Evolutionary conservation across 805 yeast genomes (phyloP).

Genomic region (Metschnikowia orientalis): DNA sequence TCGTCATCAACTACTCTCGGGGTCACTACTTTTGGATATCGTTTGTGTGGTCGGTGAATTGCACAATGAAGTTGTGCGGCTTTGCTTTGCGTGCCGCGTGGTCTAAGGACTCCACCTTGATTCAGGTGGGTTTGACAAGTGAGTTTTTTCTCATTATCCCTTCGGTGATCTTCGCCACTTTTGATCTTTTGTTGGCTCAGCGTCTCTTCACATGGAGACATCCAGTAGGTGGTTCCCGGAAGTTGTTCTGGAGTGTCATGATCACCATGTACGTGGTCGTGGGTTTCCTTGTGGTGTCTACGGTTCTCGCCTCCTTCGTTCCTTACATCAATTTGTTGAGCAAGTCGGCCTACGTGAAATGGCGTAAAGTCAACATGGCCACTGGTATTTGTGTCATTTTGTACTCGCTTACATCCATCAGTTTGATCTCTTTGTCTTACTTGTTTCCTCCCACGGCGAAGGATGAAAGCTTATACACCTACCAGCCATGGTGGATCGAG

Average conservation of each 20-base stretch:
- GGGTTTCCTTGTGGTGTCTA: slow-evolving; percentile 14
- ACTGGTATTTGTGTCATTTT: slow-evolving; percentile 29
- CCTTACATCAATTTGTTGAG: slow-evolving; percentile 18
- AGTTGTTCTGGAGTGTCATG: slow-evolving; percentile 20
- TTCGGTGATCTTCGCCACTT: slow-evolving; percentile 17
- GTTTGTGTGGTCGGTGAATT: slow-evolving; percentile 17
- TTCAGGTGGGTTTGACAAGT: slow-evolving; percentile 16
- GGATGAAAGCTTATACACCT: slow-evolving; percentile 50
- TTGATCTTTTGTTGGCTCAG: slow-evolving; percentile 22
- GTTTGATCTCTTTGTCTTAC: slow-evolving; percentile 49
- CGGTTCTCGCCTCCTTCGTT: slow-evolving; percentile 16
- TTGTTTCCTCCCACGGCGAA: slow-evolving; percentile 49
- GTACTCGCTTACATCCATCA: slow-evolving; percentile 52
- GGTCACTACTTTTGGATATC: slow-evolving; percentile 23
- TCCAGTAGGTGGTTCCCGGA: slow-evolving; percentile 23
- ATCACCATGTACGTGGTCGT: slow-evolving; percentile 16
- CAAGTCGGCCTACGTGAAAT: slow-evolving; percentile 14
- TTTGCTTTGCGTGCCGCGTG: slow-evolving; percentile 18
- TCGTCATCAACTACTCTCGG: slow-evolving; percentile 15
- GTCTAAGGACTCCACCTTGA: slow-evolving; percentile 14
- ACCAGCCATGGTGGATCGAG: slow-evolving; percentile 79
- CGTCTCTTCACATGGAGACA: slow-evolving; percentile 25
- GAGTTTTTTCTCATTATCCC: slow-evolving; percentile 19
- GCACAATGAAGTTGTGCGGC: slow-evolving; percentile 14
- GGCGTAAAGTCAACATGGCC: slow-evolving; percentile 26